Evolutionary conservation across 2,329 filamentous ascomycete genomes (phyloP).

Genomic region (Ophiostoma sp.): DNA sequence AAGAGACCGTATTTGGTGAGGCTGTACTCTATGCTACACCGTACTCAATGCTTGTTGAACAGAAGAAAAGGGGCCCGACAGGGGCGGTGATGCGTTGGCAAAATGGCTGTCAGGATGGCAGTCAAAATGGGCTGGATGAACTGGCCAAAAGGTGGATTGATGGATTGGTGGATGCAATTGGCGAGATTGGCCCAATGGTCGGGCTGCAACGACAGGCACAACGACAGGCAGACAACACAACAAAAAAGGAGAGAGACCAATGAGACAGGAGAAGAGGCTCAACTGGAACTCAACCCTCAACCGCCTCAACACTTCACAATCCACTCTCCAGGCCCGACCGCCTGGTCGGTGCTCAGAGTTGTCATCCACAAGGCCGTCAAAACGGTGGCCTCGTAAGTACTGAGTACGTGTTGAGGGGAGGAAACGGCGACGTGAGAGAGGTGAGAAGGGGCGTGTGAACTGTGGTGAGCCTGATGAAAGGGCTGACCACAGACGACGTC

Average conservation of each 20-base stretch:
- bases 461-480: neutral
- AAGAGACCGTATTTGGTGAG: neutral
- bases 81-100: slow-evolving; percentile 8
- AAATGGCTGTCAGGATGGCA: neutral
- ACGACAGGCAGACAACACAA: neutral
- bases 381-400: neutral
- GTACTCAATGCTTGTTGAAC: neutral
- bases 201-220: neutral
- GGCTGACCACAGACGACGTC: slow-evolving; percentile 11
- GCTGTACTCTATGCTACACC: neutral
- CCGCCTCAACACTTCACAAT: neutral
- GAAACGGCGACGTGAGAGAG: neutral
- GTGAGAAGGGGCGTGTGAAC: slow-evolving; percentile 3
- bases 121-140: neutral
- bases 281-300: neutral
- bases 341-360: neutral
- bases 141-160: neutral
- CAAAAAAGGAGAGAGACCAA: neutral
- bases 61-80: neutral
- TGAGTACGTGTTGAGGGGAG: neutral
- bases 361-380: neutral
- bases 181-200: neutral
- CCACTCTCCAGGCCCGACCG: neutral
- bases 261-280: neutral
- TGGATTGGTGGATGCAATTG: neutral